Percentiles rank a stretch among this genome's conserved stretches.
phyloP scores from a whole-genome alignment of 2,329 filamentous ascomycete genomes.

The Cadophora malorum region DNA sequence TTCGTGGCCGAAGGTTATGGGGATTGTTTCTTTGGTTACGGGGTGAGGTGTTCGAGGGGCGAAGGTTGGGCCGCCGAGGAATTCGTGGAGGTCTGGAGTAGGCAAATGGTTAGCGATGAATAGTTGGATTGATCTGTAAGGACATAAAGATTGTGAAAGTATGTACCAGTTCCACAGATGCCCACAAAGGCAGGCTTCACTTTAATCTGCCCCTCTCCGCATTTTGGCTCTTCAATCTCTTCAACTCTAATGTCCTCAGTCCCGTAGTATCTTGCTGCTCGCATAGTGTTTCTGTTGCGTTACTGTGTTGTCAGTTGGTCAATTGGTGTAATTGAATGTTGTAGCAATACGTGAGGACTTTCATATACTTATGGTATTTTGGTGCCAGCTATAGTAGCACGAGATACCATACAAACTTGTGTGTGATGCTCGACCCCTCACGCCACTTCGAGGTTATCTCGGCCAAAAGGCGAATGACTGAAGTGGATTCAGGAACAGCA shows the following conservation, averaged over 20 bases:
- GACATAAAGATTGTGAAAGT: not conserved
- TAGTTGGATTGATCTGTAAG: not conserved
- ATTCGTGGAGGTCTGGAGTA: slow-evolving; percentile 57
- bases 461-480: slow-evolving; percentile 13
- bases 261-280: slow-evolving; percentile 61
- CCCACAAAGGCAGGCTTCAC: slow-evolving; percentile 56
- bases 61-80: slow-evolving; percentile 55
- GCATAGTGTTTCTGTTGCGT: slow-evolving; percentile 48
- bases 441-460: slow-evolving; percentile 21
- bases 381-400: not conserved
- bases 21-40: slow-evolving; percentile 61
- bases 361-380: not conserved
- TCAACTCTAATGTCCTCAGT: slow-evolving; percentile 62
- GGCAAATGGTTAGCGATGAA: not conserved
- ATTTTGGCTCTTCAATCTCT: slow-evolving; percentile 54
- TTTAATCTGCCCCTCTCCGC: slow-evolving; percentile 58
- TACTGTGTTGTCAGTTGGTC: slow-evolving; percentile 16
- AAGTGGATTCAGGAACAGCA: not conserved
- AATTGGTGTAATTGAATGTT: not conserved
- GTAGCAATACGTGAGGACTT: not conserved
- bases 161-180: slow-evolving; percentile 55
- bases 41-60: slow-evolving; percentile 60
- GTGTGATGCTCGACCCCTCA: slow-evolving; percentile 20
- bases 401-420: not conserved
- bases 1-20: slow-evolving; percentile 69